Evolutionary conservation across 495 filamentous ascomycete species (phyloP), one percentile per base, ranked within the genome.

Genomic region (Penicillium diatomitis): DNA sequence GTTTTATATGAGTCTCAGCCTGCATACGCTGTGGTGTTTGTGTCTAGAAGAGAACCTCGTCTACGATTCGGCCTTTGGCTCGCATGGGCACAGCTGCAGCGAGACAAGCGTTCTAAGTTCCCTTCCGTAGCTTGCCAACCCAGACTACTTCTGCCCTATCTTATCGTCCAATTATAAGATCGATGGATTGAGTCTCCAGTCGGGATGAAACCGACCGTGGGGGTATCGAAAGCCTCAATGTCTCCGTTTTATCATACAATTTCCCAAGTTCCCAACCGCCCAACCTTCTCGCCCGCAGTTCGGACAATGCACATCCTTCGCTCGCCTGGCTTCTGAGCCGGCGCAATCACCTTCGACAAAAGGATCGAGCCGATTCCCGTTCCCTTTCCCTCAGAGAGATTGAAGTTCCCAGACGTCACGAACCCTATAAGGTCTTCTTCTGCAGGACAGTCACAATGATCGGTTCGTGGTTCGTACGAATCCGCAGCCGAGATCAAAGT

Each of bases 361-460:
- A 78, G 66, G 20, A 96, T 65, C 11, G 76, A 82, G 0, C 87
- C 92, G 49, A 98, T 74, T 0, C 83, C 90, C 27, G 83, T 82
- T 0, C 82, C 84, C 57, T 75, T 76, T 2, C 91, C 92, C 49
- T 89, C 80, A 5, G 80, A 81, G 3, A 96, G 72, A 53, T 86
- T 86, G 53, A 84, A 96, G 44, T 86, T 84, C 2, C 91, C 92
- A 2, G 83, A 86, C 27, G 89, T 96, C 20, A 96, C 83, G 61
- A 95, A 98, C 0, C 92, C 92, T 36, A 98, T 85, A 31, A 96
- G 70, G 58, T 96, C 88, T 9, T 78, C 74, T 51, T 86, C 85
- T 2, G 69, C 65, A 0, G 92, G 92, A 4, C 87, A 79, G 1
- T 78, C 59, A 0, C 87, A 80, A 49, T 87, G 80, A 0, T 74